Conservation (phyloP, 2,329 filamentous ascomycete genomes). For the Pyricularia grisea region DNA sequence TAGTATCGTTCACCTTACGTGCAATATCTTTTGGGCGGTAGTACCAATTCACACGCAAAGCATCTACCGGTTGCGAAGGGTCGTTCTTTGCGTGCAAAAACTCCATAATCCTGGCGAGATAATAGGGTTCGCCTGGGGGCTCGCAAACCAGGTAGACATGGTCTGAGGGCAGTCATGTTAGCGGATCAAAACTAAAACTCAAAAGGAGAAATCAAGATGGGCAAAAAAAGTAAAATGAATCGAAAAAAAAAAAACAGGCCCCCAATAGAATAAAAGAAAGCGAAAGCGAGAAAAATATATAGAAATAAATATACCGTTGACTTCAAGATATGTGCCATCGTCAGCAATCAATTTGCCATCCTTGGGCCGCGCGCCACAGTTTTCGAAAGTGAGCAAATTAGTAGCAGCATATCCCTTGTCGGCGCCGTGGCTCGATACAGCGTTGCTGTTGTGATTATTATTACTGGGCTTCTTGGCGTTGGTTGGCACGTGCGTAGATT, state of each 20-base stretch:
- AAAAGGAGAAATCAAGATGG: neutral
- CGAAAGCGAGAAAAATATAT: neutral
- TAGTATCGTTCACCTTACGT: conserved; percentile 82
- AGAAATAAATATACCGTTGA: conserved; percentile 63
- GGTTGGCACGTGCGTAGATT: neutral
- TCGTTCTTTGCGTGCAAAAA: conserved; percentile 80
- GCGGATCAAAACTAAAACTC: conserved; percentile 1
- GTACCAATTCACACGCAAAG: conserved; percentile 94
- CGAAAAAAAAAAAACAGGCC: neutral
- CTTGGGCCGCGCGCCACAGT: conserved; percentile 57
- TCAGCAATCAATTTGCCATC: conserved; percentile 78
- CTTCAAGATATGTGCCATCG: conserved; percentile 72
- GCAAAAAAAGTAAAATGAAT: neutral
- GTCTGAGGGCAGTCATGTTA: conserved; percentile 28
- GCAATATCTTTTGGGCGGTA: conserved; percentile 95
- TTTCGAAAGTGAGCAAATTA: conserved; percentile 85
- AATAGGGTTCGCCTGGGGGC: conserved; percentile 95
- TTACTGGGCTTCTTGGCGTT: neutral
- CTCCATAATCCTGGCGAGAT: conserved; percentile 96
- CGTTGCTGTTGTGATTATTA: conserved; percentile 5
- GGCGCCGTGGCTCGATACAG: conserved; percentile 5
- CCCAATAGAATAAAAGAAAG: conserved; percentile 1
- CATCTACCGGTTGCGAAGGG: conserved; percentile 64
- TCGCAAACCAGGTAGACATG: conserved; percentile 96
- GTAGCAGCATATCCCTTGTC: conserved; percentile 47